Percentiles rank a stretch among this genome's conserved stretches.
Evolutionary conservation across 2,329 filamentous ascomycete species (phyloP).

Genomic region (Colletotrichum somersetense): DNA sequence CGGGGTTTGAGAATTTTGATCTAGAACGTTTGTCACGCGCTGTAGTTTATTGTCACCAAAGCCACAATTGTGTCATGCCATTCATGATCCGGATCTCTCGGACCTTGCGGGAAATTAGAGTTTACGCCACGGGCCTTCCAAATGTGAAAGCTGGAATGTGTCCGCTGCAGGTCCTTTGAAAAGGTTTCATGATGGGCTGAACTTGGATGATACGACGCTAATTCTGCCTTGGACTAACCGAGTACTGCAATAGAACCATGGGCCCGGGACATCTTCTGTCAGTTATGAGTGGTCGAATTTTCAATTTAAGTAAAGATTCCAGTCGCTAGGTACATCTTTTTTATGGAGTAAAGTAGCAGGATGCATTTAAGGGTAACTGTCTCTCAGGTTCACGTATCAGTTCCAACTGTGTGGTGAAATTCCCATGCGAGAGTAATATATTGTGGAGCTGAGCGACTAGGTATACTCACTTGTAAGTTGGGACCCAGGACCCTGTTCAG

Average conservation of each 20-base stretch:
- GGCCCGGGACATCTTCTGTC: background rate
- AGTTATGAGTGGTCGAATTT: too few species aligned
- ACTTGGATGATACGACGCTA: too few species aligned
- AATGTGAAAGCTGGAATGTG: background rate
- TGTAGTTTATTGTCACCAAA: too few species aligned
- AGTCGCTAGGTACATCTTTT: background rate
- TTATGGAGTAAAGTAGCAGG: background rate
- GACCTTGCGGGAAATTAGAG: background rate
- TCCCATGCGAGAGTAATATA: too few species aligned
- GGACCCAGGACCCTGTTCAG: too few species aligned
- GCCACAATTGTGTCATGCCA: constrained; percentile 10
- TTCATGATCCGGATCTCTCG: background rate
- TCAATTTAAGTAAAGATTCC: background rate
- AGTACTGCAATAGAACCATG: too few species aligned
- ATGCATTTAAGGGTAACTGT: background rate
- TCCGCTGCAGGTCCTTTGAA: background rate
- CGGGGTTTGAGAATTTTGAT: constrained; percentile 17
- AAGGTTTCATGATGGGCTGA: too few species aligned
- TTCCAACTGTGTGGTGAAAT: too few species aligned
- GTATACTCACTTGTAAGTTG: too few species aligned
- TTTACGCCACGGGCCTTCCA: background rate
- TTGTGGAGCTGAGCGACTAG: too few species aligned
- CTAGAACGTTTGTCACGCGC: too few species aligned
- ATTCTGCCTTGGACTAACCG: background rate
- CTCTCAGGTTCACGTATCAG: too few species aligned